Percentiles rank a stretch among this genome's conserved stretches.
Conservation (phyloP, 495 filamentous ascomycete species). For the Neurospora pannonica region DNA sequence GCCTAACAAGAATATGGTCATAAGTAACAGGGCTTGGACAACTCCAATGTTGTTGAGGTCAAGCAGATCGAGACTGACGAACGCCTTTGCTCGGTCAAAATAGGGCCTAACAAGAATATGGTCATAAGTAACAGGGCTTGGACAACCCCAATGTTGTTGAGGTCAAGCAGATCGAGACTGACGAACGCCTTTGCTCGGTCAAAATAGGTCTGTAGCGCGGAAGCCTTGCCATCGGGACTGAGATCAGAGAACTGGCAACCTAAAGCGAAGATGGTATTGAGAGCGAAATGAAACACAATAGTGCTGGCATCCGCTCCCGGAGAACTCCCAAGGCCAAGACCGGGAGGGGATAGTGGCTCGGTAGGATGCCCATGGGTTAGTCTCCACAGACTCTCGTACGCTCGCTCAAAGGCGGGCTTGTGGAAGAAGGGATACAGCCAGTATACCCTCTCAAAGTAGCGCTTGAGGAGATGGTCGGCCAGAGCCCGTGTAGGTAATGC, state of each 20-base stretch:
- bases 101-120: slow-evolving; percentile 36
- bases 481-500: slow-evolving; percentile 31
- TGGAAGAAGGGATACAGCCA: slow-evolving; percentile 40
- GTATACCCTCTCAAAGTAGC: slow-evolving; percentile 33
- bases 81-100: no score
- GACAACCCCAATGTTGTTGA: slow-evolving; percentile 34
- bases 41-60: no score
- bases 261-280: slow-evolving; percentile 38
- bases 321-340: slow-evolving; percentile 31
- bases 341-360: background rate
- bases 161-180: slow-evolving; percentile 36
- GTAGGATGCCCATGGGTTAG: slow-evolving; percentile 15
- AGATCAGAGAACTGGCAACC: slow-evolving; percentile 38
- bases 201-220: slow-evolving; percentile 34
- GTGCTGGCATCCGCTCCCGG: slow-evolving; percentile 30
- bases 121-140: slow-evolving; percentile 37
- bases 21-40: no score
- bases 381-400: slow-evolving; percentile 36
- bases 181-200: slow-evolving; percentile 35
- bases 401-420: slow-evolving; percentile 32
- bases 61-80: no score
- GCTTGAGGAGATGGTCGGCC: slow-evolving; percentile 36
- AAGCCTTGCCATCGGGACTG: slow-evolving; percentile 24
- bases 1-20: no score
- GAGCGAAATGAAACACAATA: slow-evolving; percentile 34